phyloP scores from a whole-genome alignment of 2,329 filamentous ascomycete genomes.

The Alternaria triticina region DNA sequence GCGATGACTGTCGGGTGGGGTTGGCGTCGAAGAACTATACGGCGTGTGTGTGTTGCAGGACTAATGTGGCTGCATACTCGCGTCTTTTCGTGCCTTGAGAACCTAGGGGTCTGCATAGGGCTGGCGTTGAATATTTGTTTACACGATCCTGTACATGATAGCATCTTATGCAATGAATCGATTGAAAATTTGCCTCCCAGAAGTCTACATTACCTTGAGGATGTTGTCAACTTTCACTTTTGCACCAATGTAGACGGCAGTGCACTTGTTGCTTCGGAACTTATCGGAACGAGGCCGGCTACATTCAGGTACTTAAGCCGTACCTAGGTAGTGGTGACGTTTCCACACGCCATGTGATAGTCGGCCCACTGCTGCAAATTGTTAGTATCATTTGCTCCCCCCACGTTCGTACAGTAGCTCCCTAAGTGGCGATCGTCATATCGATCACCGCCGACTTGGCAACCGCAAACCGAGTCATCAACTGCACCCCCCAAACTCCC shows the following conservation, averaged over 20 bases:
- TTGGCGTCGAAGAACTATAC: conserved; percentile 97
- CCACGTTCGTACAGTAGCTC: conserved; percentile 15
- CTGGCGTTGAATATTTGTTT: background rate
- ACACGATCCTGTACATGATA: background rate
- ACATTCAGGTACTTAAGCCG: background rate
- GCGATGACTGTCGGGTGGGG: conserved; percentile 92
- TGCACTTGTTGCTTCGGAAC: background rate
- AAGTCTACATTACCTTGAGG: background rate
- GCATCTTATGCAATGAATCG: background rate
- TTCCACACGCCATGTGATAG: conserved; percentile 1
- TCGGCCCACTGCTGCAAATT: background rate
- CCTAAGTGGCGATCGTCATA: conserved; percentile 22
- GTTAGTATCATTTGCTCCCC: conserved; percentile 6
- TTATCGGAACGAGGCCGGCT: conserved; percentile 3
- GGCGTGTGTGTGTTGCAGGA: conserved; percentile 91
- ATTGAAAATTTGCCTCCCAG: background rate
- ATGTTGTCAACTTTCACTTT: background rate
- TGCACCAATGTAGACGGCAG: background rate
- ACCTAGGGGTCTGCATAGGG: background rate
- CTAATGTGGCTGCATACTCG: conserved; percentile 87
- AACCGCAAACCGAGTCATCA: conserved; percentile 14
- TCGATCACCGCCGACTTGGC: conserved; percentile 17
- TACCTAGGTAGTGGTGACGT: background rate
- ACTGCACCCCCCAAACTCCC: conserved; percentile 9
- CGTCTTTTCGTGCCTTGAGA: conserved; percentile 82